A percentile compares a stretch with the other conserved stretches of the same genome.
Evolutionary conservation across 352 stramenopile species (phyloP).

Genomic region (Globisporangium uncinulatum): DNA sequence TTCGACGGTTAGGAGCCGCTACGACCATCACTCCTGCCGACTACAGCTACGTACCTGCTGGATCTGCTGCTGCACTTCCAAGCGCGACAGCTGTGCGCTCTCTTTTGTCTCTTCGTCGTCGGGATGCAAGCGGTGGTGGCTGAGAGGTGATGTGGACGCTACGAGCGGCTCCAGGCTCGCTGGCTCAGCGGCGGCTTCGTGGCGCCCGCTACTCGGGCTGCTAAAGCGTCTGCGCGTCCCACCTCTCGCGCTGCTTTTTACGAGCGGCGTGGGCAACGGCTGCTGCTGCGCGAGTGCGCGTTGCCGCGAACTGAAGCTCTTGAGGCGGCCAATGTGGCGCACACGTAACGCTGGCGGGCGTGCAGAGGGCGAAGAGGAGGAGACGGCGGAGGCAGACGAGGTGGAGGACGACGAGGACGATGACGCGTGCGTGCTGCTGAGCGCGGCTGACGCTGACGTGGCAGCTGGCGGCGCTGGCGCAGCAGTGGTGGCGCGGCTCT

Average conservation of each 20-base stretch:
- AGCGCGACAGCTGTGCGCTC: background rate
- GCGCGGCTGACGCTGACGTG: too few relatives aligned
- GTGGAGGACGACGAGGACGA: too few relatives aligned
- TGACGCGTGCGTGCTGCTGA: too few relatives aligned
- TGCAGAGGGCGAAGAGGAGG: too few relatives aligned
- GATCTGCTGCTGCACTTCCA: background rate
- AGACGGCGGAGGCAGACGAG: too few relatives aligned
- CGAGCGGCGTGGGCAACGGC: background rate
- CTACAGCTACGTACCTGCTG: constrained; percentile 2
- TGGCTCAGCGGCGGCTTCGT: too few relatives aligned
- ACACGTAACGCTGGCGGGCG: background rate
- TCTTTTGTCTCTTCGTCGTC: constrained; percentile 17
- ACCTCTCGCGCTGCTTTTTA: background rate
- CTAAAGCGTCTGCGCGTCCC: background rate
- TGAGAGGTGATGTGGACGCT: background rate
- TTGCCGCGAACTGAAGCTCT: constrained; percentile 15
- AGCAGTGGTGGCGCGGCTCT: too few relatives aligned
- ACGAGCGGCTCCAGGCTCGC: background rate
- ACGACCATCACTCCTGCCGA: constrained; percentile 7
- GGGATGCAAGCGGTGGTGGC: background rate
- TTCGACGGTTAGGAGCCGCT: constrained; percentile 5
- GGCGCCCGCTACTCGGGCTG: background rate
- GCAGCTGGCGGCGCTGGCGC: too few relatives aligned
- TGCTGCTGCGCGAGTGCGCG: background rate
- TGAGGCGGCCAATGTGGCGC: constrained; percentile 10